Base-by-base conservation (phyloP, 257 asterid species). In the Cordia subcordata region DNA sequence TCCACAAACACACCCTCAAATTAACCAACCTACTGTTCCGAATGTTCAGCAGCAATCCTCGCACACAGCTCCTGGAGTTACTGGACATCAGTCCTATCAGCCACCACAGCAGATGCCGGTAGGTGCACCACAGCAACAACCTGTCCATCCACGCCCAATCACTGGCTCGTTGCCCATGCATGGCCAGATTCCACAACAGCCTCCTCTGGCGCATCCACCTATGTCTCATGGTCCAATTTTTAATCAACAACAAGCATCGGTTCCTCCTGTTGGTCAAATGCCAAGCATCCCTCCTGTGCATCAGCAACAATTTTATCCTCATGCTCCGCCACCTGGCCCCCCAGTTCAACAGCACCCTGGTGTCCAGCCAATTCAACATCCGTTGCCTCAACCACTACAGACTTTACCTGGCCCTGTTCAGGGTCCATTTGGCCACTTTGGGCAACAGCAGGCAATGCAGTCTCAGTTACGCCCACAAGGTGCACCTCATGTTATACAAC, bases 71-170 rank as follows among this genome's bases (percentile, higher is more conserved):
- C 75, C 78, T 68, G 73, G 83, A 19, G 85, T 75, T 61, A 73
- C 82, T 16, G 91, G 89, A 27, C 82, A 79, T 75, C 85, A 82
- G 51, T 76, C 97, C 49, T 83, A 81, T 69, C 88, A 79, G 66
- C 71, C 72, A n/a, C 73, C 72, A 49, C 95, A 76, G 62, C 76
- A 78, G 60, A 66, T 71, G 75, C 91, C 77, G 61, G 4, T 72
- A 19, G 88, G 81, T 33, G 67, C 68, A 44, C 51, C 74, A 33
- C 84, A 82, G 61, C 89, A 81, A 64, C 81, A 69, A 37, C 72
- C 71, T 11, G 56, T 64, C 63, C 77, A 72, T 62, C 73, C 72
- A 47, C 75, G 72, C 65, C 78, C 68, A 1, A 22, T 76, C 11
- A 68, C 77, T 81, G 89, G 75, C 40, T 49, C 88, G 55, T 46